phyloP scores from a whole-genome alignment of 2,329 filamentous ascomycete species.

The Samsoniella hepiali region DNA sequence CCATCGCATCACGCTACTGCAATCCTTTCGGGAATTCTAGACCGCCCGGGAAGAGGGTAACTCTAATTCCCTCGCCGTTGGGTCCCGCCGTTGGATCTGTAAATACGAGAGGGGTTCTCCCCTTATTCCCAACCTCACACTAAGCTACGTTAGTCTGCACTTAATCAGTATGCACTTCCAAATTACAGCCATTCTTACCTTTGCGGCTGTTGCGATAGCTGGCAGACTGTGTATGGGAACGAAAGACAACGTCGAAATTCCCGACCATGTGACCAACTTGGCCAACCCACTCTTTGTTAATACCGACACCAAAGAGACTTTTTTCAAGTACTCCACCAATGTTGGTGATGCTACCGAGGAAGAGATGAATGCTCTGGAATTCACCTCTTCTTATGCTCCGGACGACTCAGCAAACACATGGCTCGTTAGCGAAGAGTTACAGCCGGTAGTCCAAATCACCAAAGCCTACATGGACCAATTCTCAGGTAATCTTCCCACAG shows the following conservation, averaged over 20 bases:
- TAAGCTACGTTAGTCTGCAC: background rate
- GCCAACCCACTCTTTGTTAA: background rate
- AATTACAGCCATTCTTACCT: background rate
- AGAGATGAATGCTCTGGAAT: background rate
- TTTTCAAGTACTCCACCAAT: background rate
- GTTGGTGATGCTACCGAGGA: background rate
- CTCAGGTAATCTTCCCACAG: no score
- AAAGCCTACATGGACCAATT: background rate
- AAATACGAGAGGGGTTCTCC: slow-evolving; percentile 9
- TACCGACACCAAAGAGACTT: background rate
- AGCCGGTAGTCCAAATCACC: background rate
- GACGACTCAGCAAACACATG: background rate
- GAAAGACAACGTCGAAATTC: background rate
- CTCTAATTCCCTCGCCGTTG: background rate
- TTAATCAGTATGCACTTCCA: background rate
- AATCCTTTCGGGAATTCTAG: background rate
- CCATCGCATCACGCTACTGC: background rate
- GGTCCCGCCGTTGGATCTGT: background rate
- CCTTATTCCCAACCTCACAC: slow-evolving; percentile 29
- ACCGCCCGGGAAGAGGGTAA: background rate
- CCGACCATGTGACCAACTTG: background rate
- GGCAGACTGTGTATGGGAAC: background rate
- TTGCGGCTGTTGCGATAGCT: background rate
- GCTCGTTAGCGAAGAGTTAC: background rate
- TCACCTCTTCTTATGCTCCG: background rate